phyloP scores from a whole-genome alignment of 2,329 filamentous ascomycete genomes.

The Bimuria novae-zelandiae region DNA sequence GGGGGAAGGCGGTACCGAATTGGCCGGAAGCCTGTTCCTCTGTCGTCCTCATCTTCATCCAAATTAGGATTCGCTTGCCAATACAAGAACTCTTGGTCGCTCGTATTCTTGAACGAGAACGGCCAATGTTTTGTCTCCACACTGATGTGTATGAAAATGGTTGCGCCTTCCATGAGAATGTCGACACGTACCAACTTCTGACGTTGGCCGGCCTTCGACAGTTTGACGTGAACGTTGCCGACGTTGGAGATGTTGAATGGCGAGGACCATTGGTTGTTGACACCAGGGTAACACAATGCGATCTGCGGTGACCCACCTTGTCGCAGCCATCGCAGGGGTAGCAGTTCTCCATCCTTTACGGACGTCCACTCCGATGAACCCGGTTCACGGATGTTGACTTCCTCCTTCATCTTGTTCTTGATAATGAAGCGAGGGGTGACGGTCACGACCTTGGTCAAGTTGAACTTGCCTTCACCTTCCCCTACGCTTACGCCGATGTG shows the following conservation, averaged over 20 bases:
- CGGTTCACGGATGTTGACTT: slow-evolving; percentile 87
- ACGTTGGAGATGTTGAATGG: slow-evolving; percentile 97
- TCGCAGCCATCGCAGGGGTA: slow-evolving; percentile 88
- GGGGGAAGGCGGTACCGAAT: slow-evolving; percentile 90
- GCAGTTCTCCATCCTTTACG: slow-evolving; percentile 75
- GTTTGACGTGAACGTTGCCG: slow-evolving; percentile 89
- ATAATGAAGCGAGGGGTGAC: slow-evolving; percentile 90
- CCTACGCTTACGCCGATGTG: slow-evolving; percentile 88
- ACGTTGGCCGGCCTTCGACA: slow-evolving; percentile 86
- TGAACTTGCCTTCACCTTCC: slow-evolving; percentile 95
- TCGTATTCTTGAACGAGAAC: slow-evolving; percentile 98
- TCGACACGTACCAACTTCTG: slow-evolving; percentile 88
- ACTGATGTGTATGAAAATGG: slow-evolving; percentile 88
- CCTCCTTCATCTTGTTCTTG: slow-evolving; percentile 89
- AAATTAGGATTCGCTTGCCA: slow-evolving; percentile 92
- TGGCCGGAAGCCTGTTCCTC: slow-evolving; percentile 82
- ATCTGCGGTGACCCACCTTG: slow-evolving; percentile 84
- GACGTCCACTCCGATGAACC: slow-evolving; percentile 85
- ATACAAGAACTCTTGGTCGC: slow-evolving; percentile 94
- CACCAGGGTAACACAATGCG: slow-evolving; percentile 87
- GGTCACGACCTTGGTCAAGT: slow-evolving; percentile 93
- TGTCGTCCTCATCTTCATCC: slow-evolving; percentile 87
- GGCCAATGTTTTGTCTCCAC: slow-evolving; percentile 96
- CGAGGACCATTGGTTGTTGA: slow-evolving; percentile 97
- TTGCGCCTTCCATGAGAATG: slow-evolving; percentile 88